A percentile compares a stretch with the other conserved stretches of the same genome.
These are phyloP conservation scores for Suillus bovinus DNA, from an alignment of 768 basidiomycete genomes.

Conservation along the genomic window DNA sequence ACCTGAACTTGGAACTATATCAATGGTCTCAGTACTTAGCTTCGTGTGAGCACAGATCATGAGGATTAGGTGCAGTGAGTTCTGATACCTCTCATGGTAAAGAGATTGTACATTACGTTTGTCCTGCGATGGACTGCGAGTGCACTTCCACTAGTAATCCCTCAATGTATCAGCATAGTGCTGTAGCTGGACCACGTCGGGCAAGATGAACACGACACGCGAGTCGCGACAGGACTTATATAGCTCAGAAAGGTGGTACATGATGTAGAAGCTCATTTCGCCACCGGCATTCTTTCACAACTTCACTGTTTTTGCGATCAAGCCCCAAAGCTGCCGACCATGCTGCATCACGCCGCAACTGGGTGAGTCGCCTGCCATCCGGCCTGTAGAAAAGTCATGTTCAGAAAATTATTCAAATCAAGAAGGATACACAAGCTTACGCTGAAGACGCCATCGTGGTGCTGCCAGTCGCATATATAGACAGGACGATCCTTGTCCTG, in stretches of 20 bases:
- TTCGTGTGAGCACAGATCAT: neutral
- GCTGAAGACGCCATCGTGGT: conserved; percentile 21
- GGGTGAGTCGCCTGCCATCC: conserved; percentile 10
- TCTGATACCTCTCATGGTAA: neutral
- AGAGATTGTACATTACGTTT: neutral
- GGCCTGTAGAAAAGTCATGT: conserved; percentile 4
- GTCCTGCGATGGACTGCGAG: neutral
- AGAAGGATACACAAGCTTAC: conserved; percentile 15
- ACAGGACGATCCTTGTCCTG: conserved; percentile 18
- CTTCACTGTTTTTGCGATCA: neutral
- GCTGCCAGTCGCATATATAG: conserved; percentile 24
- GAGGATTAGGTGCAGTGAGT: neutral
- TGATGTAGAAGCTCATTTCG: neutral
- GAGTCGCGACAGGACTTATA: neutral
- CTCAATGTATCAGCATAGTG: neutral
- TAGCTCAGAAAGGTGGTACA: neutral
- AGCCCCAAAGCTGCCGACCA: neutral
- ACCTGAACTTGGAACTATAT: neutral
- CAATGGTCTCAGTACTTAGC: neutral
- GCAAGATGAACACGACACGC: neutral
- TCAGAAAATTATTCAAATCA: neutral
- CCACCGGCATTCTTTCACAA: neutral
- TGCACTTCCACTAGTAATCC: neutral
- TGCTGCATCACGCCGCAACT: neutral
- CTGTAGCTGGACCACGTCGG: neutral